Conservation (phyloP, 768 basidiomycete genomes). For the Russula sp. region DNA sequence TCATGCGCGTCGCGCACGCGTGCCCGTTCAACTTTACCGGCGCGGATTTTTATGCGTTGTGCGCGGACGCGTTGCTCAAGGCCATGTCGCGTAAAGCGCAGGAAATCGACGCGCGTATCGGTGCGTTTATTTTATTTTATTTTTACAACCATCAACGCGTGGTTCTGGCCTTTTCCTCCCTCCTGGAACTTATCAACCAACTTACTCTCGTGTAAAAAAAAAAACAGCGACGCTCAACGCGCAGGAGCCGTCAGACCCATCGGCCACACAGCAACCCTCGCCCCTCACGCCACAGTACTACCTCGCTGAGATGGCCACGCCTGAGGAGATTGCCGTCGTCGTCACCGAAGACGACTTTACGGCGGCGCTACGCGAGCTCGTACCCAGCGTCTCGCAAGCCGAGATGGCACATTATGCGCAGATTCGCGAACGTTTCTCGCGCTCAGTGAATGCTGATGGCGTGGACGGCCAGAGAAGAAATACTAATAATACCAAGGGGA, state of each 20-base stretch:
- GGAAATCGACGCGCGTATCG: constrained; percentile 67
- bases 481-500: background rate
- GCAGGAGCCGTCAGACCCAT: constrained; percentile 31
- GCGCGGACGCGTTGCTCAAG: constrained; percentile 92
- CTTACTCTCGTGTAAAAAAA: background rate
- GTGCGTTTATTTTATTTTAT: constrained; percentile 38
- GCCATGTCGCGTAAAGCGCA: constrained; percentile 88
- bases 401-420: constrained; percentile 81
- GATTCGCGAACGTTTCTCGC: constrained; percentile 65
- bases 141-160: background rate
- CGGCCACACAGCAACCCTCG: constrained; percentile 36
- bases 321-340: constrained; percentile 64
- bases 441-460: constrained; percentile 26
- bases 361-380: constrained; percentile 57
- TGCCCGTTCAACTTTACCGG: constrained; percentile 96
- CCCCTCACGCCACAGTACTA: constrained; percentile 88
- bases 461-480: constrained; percentile 26
- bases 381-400: constrained; percentile 74
- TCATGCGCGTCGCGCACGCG: constrained; percentile 52
- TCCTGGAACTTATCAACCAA: background rate
- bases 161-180: background rate
- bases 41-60: constrained; percentile 96
- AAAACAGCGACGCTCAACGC: constrained; percentile 35
- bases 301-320: constrained; percentile 69
- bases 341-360: constrained; percentile 74